Evolutionary conservation across 345 rosid species (phyloP).

Genomic region (Tarenaya hassleriana): DNA sequence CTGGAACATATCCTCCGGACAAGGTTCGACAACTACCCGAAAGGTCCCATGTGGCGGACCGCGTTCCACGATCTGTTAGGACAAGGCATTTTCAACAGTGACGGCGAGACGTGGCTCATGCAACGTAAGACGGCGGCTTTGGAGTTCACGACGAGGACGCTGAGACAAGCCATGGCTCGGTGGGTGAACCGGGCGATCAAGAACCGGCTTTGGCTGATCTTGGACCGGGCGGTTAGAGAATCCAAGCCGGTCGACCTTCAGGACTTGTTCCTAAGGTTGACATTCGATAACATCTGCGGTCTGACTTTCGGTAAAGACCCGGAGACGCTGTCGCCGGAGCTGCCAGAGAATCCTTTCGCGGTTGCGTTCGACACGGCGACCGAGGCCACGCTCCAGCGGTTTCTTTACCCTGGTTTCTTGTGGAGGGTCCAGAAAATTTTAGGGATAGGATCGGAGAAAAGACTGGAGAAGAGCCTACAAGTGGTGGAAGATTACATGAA

Average conservation of each 20-base stretch:
- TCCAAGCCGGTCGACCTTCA: constrained; percentile 58
- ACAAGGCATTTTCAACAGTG: constrained; percentile 83
- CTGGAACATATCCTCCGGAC: constrained; percentile 75
- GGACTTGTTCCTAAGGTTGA: constrained; percentile 75
- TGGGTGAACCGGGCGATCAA: constrained; percentile 88
- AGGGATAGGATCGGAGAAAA: constrained; percentile 53
- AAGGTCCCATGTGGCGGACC: constrained; percentile 71
- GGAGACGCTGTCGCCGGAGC: constrained; percentile 54
- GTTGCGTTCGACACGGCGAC: constrained; percentile 77
- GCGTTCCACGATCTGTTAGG: constrained; percentile 86
- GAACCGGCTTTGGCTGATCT: constrained; percentile 66
- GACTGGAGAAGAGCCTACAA: constrained; percentile 43
- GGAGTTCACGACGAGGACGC: constrained; percentile 79
- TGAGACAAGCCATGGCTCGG: constrained; percentile 90
- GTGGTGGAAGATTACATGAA: constrained; percentile 68
- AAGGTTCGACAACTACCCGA: constrained; percentile 83
- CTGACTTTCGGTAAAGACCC: constrained; percentile 92
- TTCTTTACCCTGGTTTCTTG: constrained; percentile 62
- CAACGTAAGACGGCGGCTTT: constrained; percentile 89
- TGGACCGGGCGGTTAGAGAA: constrained; percentile 45
- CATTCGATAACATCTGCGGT: constrained; percentile 88
- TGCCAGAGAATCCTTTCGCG: constrained; percentile 72
- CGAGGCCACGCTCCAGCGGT: constrained; percentile 70
- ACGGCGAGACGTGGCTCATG: constrained; percentile 88
- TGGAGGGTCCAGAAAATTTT: constrained; percentile 64